phyloP scores from a whole-genome alignment of 148 eudicot genomes.

The Rhododendron molle region DNA sequence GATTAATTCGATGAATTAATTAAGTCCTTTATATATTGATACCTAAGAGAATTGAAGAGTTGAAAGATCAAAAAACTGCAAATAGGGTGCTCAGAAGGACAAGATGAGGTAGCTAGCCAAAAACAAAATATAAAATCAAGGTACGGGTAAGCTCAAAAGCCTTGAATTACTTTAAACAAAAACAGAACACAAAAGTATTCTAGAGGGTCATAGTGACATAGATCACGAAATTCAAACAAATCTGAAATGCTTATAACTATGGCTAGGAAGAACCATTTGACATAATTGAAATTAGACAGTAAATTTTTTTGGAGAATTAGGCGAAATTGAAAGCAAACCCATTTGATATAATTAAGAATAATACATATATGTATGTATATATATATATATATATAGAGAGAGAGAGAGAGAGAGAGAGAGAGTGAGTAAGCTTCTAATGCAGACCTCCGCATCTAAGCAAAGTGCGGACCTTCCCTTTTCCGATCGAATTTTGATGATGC shows the following conservation, averaged over 20 bases:
- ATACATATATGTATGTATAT: too few relatives aligned
- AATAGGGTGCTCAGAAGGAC: neutral
- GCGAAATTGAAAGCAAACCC: neutral
- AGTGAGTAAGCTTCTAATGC: too few relatives aligned
- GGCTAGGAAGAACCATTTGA: neutral
- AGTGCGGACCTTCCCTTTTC: too few relatives aligned
- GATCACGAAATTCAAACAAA: neutral
- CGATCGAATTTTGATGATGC: too few relatives aligned
- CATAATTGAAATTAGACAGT: neutral
- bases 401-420: too few relatives aligned
- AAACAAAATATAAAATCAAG: neutral
- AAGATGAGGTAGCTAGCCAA: neutral
- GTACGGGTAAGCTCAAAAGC: neutral
- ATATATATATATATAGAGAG: too few relatives aligned
- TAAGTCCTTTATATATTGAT: neutral
- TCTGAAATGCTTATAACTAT: neutral
- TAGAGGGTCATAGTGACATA: neutral
- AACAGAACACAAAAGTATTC: neutral
- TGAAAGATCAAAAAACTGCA: too few relatives aligned
- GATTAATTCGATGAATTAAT: neutral
- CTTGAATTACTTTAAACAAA: neutral
- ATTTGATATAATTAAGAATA: neutral
- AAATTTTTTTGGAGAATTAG: neutral
- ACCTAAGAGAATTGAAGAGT: too few relatives aligned
- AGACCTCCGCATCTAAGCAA: too few relatives aligned